Percentiles rank a stretch among this genome's conserved stretches.
Evolutionary conservation across 495 filamentous ascomycete genomes (phyloP).

Genomic region (Rhypophila decipiens): DNA sequence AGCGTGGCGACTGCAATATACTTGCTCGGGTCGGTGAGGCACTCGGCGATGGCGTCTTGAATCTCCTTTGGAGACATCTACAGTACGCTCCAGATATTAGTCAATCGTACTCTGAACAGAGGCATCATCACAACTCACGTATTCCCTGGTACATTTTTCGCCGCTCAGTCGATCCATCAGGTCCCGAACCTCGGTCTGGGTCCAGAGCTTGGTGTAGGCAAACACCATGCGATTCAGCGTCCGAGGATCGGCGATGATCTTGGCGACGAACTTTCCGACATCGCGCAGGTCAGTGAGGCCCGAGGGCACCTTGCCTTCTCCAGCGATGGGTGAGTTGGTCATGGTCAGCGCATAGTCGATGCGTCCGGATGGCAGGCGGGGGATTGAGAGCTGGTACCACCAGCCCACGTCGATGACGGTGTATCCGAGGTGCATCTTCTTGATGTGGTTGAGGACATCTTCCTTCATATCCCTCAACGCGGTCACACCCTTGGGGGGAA

Average conservation of each 20-base stretch:
- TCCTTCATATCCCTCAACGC: not conserved
- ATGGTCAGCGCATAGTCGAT: not conserved
- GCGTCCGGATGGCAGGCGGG: not conserved
- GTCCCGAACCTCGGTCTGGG: not conserved
- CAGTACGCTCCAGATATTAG: not conserved
- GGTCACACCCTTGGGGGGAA: not conserved
- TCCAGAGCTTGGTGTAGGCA: not conserved
- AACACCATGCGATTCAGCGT: not conserved
- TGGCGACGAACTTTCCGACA: not conserved
- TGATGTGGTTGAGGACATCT: not conserved
- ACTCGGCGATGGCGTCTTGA: not conserved
- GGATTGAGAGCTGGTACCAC: not conserved
- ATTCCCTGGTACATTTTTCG: not conserved
- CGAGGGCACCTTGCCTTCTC: not conserved
- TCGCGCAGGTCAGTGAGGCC: not conserved
- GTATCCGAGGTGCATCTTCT: not conserved
- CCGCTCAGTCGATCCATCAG: not conserved
- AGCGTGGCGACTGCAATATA: not conserved
- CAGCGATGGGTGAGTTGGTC: not conserved
- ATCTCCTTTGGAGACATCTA: not conserved
- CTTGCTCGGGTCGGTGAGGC: not conserved
- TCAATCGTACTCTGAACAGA: not conserved
- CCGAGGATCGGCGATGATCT: not conserved
- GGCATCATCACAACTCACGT: not conserved
- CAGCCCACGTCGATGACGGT: not conserved